phyloP scores from a whole-genome alignment of 1,284 basidiomycete genomes.

The Tilletia indica region DNA sequence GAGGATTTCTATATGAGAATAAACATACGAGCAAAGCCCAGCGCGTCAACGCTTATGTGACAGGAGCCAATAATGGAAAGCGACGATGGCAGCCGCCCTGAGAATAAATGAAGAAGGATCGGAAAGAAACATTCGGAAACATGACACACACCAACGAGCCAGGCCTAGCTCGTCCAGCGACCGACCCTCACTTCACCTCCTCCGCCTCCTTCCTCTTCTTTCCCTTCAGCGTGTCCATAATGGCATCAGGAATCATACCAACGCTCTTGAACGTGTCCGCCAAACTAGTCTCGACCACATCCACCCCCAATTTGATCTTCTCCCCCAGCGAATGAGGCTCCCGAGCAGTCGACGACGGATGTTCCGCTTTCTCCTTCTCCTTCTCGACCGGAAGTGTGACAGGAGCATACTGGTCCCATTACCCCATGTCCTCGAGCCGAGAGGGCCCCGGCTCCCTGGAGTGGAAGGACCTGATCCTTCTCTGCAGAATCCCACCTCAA shows the following conservation, averaged over 20 bases:
- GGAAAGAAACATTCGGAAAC: too few relatives aligned
- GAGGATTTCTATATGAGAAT: too few relatives aligned
- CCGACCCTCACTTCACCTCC: not conserved
- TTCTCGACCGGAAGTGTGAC: not conserved
- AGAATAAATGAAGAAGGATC: too few relatives aligned
- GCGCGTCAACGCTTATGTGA: too few relatives aligned
- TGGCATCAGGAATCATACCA: not conserved
- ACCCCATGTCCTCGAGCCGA: not conserved
- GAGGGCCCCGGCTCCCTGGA: not conserved
- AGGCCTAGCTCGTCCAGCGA: too few relatives aligned
- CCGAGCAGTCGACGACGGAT: not conserved
- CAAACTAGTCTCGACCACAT: slow-evolving; percentile 5
- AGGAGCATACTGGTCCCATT: not conserved
- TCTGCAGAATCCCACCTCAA: slow-evolving; percentile 9
- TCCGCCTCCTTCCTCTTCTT: not conserved
- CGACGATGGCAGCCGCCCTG: too few relatives aligned
- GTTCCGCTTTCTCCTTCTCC: not conserved
- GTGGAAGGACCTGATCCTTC: slow-evolving; percentile 9
- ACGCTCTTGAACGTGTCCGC: slow-evolving; percentile 3
- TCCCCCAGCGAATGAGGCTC: not conserved
- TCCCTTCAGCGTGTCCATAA: not conserved
- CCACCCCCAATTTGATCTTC: slow-evolving; percentile 3
- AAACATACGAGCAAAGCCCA: too few relatives aligned
- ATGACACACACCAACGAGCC: too few relatives aligned
- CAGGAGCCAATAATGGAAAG: too few relatives aligned